Evolutionary conservation across 169 alveolate species (phyloP), one percentile per base, ranked within the genome.

Genomic region (Plasmodium fragile): DNA sequence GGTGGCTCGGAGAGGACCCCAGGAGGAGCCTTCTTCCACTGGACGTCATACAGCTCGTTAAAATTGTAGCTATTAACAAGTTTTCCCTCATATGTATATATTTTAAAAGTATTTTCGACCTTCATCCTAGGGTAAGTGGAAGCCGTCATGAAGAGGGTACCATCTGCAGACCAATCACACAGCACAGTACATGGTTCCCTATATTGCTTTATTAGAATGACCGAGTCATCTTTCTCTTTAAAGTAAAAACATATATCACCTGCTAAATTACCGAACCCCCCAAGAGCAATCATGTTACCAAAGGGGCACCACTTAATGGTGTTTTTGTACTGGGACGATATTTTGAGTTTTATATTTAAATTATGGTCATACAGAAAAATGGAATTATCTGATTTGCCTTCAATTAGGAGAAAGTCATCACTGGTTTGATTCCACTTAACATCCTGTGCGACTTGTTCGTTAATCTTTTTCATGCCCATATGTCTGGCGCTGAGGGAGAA

Each of bases 121-220:
- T 96, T 96, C 97, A 96, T 96, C 39, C 97, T 89, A 28, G 97
- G 97, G 79, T 87, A 96, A 3, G 97, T 96, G 0, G 97, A 96
- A 3, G 97, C 97, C 0, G 96, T 92, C 95, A 96, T 89, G 75
- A 96, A 95, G 49, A 92, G 92, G 0, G 92, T 79, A n/a, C 97
- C 94, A 89, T 96, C 97, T 25, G 53, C 45, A 5, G 97, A 96
- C 97, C 97, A 96, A 32, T 96, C 97, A 70, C 96, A 96, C 1
- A 96, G 18, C 0, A 96, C 97, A 6, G 97, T 96, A 39, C 97
- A 96, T 6, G 97, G 96, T 55, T 96, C 97, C 55, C 95, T 96
- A 43, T 83, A 91, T 49, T 91, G 75, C 28, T 91, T 82, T 8
- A 91, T 91, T 52, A 95, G 32, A 28, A 92, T 95, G 7, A 95